Evolutionary conservation across 78 protist genomes (phyloP), one percentile per base, ranked within the genome.

Genomic region (Cavenderia fasciculata): DNA sequence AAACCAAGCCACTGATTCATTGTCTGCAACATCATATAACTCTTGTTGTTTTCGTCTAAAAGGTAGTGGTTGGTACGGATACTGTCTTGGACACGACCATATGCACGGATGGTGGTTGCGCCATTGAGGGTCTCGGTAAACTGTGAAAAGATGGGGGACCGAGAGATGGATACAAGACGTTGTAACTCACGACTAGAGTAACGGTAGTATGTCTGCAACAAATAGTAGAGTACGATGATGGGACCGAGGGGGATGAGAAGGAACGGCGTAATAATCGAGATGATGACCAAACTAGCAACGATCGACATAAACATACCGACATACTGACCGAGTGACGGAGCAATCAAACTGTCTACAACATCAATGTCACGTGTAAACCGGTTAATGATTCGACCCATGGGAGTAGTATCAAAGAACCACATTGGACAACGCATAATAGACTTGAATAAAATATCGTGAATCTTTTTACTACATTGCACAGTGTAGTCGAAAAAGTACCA

Each of bases 391-490:
- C 99, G 94, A 14, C 99, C 99, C 0, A 91, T 5, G 18, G 99
- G 99, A 0, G 97, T 98, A 19, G 98, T 96, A 63, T 98, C 99
- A 93, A 98, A 97, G 92, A 97, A 98, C 33, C 65, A 43, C 96
- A 95, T 93, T 59, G 99, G 98, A 12, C 96, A 87, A 31, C 87
- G 33, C 8, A 70, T 33, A 18, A 87, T 59, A 18, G 84, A n/a
- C 18, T 16, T 54, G 27, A 86, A 57, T 31, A 86, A 36, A 33
- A 21, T 38, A 1, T 34, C 40, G 33, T 86, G 78, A 29, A 86
- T 72, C 14, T 23, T 41, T 27, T 31, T 49, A 23, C 69, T 36
- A 31, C 41, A 74, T 27, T 51, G 11, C 4, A 65, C 41, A 44
- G 62, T 38, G 34, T 79, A 69, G 46, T 49, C 46, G 29, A 38